Evolutionary conservation across 1,139 yeast species (phyloP).

Genomic region (Sugiyamaella grinbergsii): DNA sequence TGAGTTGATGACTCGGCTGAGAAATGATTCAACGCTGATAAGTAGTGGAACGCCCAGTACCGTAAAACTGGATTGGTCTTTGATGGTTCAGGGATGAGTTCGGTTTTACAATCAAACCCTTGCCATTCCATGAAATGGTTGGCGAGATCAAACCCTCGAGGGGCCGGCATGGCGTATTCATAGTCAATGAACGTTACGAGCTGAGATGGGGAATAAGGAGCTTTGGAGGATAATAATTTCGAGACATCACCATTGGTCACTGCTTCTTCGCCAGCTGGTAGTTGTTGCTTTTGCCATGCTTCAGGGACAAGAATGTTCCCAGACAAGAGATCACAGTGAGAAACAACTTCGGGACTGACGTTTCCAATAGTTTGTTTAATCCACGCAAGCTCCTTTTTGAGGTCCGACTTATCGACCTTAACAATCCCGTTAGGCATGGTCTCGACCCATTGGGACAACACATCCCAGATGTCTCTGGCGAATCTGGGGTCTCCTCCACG

Average conservation of each 20-base stretch:
- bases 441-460: conserved; percentile 62
- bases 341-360: conserved; percentile 52
- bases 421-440: conserved; percentile 52
- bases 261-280: not conserved
- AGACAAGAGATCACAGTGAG: conserved; percentile 71
- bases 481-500: conserved; percentile 20
- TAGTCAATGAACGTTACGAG: conserved; percentile 69
- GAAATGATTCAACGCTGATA: conserved; percentile 33
- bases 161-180: conserved; percentile 79
- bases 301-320: conserved; percentile 71
- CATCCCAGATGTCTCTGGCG: conserved; percentile 56
- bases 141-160: conserved; percentile 82
- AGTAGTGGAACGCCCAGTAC: conserved; percentile 49
- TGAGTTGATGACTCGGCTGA: conserved; percentile 15
- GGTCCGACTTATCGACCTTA: conserved; percentile 30
- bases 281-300: conserved; percentile 30
- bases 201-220: conserved; percentile 44
- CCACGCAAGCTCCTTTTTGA: conserved; percentile 63
- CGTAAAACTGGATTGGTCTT: conserved; percentile 50
- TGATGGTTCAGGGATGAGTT: conserved; percentile 59
- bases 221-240: conserved; percentile 4
- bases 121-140: conserved; percentile 89
- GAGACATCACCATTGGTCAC: conserved; percentile 1
- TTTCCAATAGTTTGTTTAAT: conserved; percentile 46
- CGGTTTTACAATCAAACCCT: conserved; percentile 70